Evolutionary conservation across 441 rosid genomes (phyloP).

Genomic region (Arabidopsis lyrata): DNA sequence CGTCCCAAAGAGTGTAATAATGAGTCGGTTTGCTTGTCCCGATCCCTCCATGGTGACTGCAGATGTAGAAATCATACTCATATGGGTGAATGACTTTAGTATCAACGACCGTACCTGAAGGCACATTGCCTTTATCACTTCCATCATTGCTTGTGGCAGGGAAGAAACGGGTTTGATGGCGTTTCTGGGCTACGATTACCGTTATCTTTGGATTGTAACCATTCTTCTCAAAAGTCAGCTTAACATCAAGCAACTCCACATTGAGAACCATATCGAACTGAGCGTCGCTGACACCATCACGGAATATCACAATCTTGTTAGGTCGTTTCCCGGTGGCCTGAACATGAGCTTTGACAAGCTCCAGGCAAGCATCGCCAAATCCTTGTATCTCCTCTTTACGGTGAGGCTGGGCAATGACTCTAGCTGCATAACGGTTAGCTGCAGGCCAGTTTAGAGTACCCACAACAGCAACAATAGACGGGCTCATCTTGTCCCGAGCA

Average conservation of each 20-base stretch:
- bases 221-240: slow-evolving; percentile 48
- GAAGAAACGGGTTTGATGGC: slow-evolving; percentile 84
- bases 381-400: slow-evolving; percentile 64
- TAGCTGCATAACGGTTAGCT: slow-evolving; percentile 72
- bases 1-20: slow-evolving; percentile 78
- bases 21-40: slow-evolving; percentile 92
- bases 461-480: slow-evolving; percentile 87
- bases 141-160: slow-evolving; percentile 49
- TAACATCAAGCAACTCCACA: slow-evolving; percentile 64
- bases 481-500: slow-evolving; percentile 56
- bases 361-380: slow-evolving; percentile 68
- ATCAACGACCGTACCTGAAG: slow-evolving; percentile 85
- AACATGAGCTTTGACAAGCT: slow-evolving; percentile 59
- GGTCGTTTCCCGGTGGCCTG: slow-evolving; percentile 59
- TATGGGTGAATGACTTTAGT: slow-evolving; percentile 68
- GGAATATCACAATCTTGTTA: slow-evolving; percentile 64
- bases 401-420: slow-evolving; percentile 66
- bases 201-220: slow-evolving; percentile 66
- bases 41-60: slow-evolving; percentile 75
- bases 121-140: slow-evolving; percentile 56
- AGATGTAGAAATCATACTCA: slow-evolving; percentile 78
- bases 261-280: slow-evolving; percentile 93
- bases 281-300: slow-evolving; percentile 87
- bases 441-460: slow-evolving; percentile 82
- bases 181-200: slow-evolving; percentile 77